Conservation (phyloP, 345 rosid species). For the Eucalyptus marginata region DNA sequence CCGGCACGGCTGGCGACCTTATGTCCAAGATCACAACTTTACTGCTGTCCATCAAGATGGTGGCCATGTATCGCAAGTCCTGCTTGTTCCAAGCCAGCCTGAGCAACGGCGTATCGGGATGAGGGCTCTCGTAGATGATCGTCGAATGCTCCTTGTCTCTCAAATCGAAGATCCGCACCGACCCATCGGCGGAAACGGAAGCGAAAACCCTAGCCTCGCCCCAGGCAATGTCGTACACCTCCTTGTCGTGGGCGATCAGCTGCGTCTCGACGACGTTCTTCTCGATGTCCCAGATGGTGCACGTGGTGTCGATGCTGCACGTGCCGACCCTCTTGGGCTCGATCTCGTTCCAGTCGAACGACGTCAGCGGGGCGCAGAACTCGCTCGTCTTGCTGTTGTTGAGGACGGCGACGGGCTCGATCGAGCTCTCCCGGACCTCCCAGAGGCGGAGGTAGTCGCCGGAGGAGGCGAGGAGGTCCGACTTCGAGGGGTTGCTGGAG, state of each 20-base stretch:
- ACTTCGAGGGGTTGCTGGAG: constrained; percentile 15
- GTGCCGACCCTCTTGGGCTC: constrained; percentile 92
- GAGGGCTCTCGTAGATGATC: constrained; percentile 84
- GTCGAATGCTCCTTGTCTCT: constrained; percentile 91
- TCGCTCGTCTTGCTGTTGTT: constrained; percentile 86
- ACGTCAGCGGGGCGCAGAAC: constrained; percentile 71
- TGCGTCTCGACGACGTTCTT: constrained; percentile 75
- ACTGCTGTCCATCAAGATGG: constrained; percentile 82
- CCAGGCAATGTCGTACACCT: constrained; percentile 97
- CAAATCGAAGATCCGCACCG: constrained; percentile 77
- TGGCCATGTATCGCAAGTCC: constrained; percentile 93
- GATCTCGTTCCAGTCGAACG: constrained; percentile 93
- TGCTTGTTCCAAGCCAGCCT: constrained; percentile 98
- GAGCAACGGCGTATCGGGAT: constrained; percentile 85
- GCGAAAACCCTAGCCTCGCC: constrained; percentile 96
- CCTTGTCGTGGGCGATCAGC: constrained; percentile 91
- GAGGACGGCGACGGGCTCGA: constrained; percentile 55
- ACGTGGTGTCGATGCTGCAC: constrained; percentile 86
- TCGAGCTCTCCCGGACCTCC: constrained; percentile 60
- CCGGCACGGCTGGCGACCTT: constrained; percentile 85
- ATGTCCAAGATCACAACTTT: constrained; percentile 91
- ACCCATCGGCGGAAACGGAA: constrained; percentile 91
- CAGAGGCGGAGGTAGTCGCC: constrained; percentile 85
- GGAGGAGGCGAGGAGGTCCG: constrained; percentile 93
- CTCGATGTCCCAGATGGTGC: constrained; percentile 94